Evolutionary conservation across 352 stramenopile species (phyloP).

Genomic region (Phytophthora pistaciae): DNA sequence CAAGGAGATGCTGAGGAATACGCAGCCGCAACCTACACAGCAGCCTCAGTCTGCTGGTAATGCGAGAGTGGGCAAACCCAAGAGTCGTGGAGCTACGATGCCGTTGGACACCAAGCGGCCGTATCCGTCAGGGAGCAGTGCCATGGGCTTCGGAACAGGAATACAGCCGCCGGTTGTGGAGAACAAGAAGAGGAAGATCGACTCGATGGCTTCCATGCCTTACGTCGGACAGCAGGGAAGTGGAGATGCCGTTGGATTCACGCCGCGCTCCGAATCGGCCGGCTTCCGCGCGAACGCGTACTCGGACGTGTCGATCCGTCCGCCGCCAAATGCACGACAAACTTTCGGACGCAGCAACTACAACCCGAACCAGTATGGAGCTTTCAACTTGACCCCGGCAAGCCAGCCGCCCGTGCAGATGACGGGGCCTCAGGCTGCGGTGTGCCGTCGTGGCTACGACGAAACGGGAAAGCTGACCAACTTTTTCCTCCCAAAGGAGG

Average conservation of each 20-base stretch:
- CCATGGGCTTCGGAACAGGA: slow-evolving; percentile 26
- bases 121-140: slow-evolving; percentile 9
- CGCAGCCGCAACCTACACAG: slow-evolving; percentile 27
- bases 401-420: slow-evolving; percentile 53
- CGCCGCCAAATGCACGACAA: slow-evolving; percentile 39
- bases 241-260: slow-evolving; percentile 30
- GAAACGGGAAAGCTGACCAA: slow-evolving; percentile 83
- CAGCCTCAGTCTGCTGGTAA: slow-evolving; percentile 11
- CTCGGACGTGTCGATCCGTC: slow-evolving; percentile 69
- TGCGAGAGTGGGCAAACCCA: slow-evolving; percentile 36
- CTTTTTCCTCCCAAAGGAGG: slow-evolving; percentile 74
- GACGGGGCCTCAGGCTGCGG: slow-evolving; percentile 27
- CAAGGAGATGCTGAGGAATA: slow-evolving; percentile 70
- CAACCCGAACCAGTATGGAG: slow-evolving; percentile 77
- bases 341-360: slow-evolving; percentile 64
- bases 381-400: slow-evolving; percentile 63
- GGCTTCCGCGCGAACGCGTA: slow-evolving; percentile 67
- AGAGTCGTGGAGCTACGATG: slow-evolving; percentile 25
- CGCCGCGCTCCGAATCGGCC: slow-evolving; percentile 39
- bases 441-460: slow-evolving; percentile 76
- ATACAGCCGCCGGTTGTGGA: slow-evolving; percentile 40
- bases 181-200: slow-evolving; percentile 70
- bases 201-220: slow-evolving; percentile 27
- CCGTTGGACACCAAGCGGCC: slow-evolving; percentile 36
- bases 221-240: slow-evolving; percentile 21